These are phyloP conservation scores for Ogataea methanolica DNA, from an alignment of 805 yeast species.

Conservation along the genomic window DNA sequence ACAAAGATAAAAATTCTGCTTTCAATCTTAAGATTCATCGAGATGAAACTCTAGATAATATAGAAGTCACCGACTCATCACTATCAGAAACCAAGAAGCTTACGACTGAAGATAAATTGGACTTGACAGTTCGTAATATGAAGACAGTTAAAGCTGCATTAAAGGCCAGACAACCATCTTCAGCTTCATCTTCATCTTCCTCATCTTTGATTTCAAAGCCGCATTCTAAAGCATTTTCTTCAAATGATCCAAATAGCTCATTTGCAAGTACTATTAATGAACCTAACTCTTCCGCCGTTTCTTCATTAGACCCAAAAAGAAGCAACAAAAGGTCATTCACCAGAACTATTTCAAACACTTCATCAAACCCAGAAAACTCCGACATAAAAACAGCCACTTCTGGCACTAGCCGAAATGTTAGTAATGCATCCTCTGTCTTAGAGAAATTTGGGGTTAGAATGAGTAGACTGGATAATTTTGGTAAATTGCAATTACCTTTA, in stretches of 20 bases:
- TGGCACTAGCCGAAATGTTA: constrained; percentile 1
- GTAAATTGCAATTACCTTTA: background rate
- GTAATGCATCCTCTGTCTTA: constrained; percentile 21
- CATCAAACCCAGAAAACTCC: background rate
- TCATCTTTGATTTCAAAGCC: background rate
- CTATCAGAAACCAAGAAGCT: background rate
- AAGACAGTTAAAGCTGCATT: constrained; percentile 2
- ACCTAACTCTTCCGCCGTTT: background rate
- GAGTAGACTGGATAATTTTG: constrained; percentile 20
- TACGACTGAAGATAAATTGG: constrained; percentile 1
- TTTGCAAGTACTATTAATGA: background rate
- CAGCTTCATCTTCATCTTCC: background rate
- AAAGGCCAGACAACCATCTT: background rate
- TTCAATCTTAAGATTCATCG: constrained; percentile 1
- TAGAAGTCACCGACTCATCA: too few relatives aligned
- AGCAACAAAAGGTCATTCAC: background rate
- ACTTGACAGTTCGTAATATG: constrained; percentile 1
- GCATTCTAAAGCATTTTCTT: background rate
- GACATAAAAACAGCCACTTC: background rate
- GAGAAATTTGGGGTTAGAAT: constrained; percentile 27
- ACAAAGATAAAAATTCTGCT: background rate
- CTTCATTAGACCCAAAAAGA: constrained; percentile 24
- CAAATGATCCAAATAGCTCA: background rate
- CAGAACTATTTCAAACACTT: background rate
- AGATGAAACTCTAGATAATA: constrained; percentile 4